Evolutionary conservation across 495 filamentous ascomycete genomes (phyloP), one percentile per base, ranked within the genome.

Genomic region (Aspergillus egyptiacus): DNA sequence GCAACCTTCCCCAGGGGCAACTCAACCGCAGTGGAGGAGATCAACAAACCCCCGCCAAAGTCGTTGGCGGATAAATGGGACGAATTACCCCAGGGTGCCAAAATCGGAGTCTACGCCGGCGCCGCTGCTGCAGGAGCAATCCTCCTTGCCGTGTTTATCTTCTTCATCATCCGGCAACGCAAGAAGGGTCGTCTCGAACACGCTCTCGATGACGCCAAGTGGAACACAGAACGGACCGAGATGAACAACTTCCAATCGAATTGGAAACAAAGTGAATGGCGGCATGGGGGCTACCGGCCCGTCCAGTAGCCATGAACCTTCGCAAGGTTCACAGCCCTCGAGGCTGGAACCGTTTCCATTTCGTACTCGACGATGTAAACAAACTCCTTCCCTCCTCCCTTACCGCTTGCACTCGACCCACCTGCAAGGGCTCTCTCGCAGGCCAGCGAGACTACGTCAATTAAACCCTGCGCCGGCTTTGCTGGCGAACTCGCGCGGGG

Each of bases 151-250:
- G 65, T 68, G 14, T 69, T 79, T 43, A 42, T 70, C 7, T 71
- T 84, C 54, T 83, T 78, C 67, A 87, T 79, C 67, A 62, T 89
- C 61, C 75, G 72, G 35, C 84, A 89, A 61, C 76, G 86, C 40
- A 74, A 80, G 34, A 70, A 73, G 31, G 87, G 87, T 23, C 74
- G 78, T 51, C 69, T 69, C 20, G 86, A 90, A 59, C 75, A 78
- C 22, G 75, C 74, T 40, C 53, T 79, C 3, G 75, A 74, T 17
- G 74, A 81, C 44, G 71, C 76, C 46, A 69, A 72, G 35, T 74
- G 68, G 48, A 67, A 78, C 57, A 71, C 71, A 37, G 81, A 87
- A 52, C 80, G 79, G 5, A 65, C 73, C n/a, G 85, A 87, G 64
- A 69, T 85, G 49, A 70, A 81, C 58, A 74, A 76, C 40, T 82